phyloP scores from a whole-genome alignment of 208 protist species.

The Entamoeba invadens region DNA sequence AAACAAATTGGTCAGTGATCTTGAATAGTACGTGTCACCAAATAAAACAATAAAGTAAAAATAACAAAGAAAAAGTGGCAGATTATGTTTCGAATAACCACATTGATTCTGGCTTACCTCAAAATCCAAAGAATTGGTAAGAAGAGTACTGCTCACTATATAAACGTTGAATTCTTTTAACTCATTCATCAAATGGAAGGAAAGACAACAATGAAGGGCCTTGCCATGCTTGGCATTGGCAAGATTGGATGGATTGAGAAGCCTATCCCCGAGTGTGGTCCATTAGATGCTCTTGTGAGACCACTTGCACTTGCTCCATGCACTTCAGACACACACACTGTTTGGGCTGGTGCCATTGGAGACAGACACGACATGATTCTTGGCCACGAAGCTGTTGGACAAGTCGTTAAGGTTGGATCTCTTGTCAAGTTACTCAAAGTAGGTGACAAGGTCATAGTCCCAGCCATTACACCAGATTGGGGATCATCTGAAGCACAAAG shows the following conservation, averaged over 20 bases:
- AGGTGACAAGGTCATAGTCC: not conserved
- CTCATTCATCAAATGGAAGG: not conserved
- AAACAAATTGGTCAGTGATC: no score
- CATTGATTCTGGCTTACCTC: no score
- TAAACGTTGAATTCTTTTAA: not conserved
- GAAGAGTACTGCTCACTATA: no score
- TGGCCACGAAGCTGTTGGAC: not conserved
- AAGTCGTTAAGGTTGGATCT: not conserved
- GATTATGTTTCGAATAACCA: no score
- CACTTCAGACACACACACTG: not conserved
- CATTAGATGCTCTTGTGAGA: not conserved
- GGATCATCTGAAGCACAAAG: not conserved
- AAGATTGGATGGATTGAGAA: not conserved
- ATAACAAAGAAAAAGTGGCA: no score
- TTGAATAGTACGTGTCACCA: no score
- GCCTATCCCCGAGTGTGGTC: not conserved
- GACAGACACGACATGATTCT: not conserved
- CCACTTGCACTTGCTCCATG: not conserved
- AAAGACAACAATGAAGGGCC: not conserved
- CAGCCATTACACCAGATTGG: not conserved
- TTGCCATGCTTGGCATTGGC: not conserved
- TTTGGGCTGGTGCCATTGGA: not conserved
- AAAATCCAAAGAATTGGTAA: no score
- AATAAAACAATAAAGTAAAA: no score
- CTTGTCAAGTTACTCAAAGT: not conserved